Evolutionary conservation across 2,329 filamentous ascomycete genomes (phyloP), one percentile per base, ranked within the genome.

Genomic region (Penicillium sp.): DNA sequence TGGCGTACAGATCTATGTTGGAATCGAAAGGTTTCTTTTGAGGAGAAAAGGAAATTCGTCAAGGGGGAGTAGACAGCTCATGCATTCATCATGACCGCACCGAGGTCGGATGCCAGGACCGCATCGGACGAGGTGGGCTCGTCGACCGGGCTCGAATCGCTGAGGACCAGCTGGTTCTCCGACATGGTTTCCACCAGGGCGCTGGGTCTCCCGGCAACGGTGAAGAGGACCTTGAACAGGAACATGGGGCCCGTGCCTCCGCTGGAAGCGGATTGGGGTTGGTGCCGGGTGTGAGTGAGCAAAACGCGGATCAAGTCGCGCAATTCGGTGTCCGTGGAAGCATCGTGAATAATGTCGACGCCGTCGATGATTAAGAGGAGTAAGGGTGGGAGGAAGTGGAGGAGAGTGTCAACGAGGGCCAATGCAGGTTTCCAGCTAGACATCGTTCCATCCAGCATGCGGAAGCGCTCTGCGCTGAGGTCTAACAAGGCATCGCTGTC

Each of bases 341-440:
- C 28, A 31, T 71, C 63, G 20, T 69, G 63, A 24, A 72, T 60
- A 14, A 58, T 53, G 48, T 73, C 69, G 14, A 73, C 49, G 3
- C 68, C 68, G 42, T 73, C 69, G 22, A 73, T 67, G 25, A 72
- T 61, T 31, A 66, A 70, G 6, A 73, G 60, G 30, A 73, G 45
- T 16, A 73, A 59, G 4, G 70, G 70, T 2, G 70, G 70, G 9
- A 65, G 61, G 36, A 68, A 70, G 50, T 66, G 57, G 8, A 73
- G 52, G 8, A 73, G 55, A 8, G 65, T 66, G 43, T 73, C 69
- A 6, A 73, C 58, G n/a, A 73, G 53, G 1, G 65, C 66, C 10
- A 73, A 54, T 4, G 68, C 69, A 38, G 68, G 67, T 42, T 67
- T 67, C 70, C 70, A 73, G 6, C 63, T 64, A 5, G 51, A 55